Conservation (phyloP, 345 rosid genomes). For the Melaleuca quinquenervia region DNA sequence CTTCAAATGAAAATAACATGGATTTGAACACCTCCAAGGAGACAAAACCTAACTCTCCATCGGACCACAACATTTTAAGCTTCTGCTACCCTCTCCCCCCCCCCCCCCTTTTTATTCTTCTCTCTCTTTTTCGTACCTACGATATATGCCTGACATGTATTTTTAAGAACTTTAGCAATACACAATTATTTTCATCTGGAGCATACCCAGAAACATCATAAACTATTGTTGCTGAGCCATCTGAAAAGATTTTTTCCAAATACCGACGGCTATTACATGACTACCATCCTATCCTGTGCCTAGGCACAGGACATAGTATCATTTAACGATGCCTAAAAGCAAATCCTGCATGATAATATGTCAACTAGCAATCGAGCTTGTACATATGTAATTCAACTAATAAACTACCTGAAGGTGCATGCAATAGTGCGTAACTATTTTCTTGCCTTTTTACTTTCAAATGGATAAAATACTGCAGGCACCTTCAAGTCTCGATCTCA, state of each 20-base stretch:
- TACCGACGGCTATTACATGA: background rate
- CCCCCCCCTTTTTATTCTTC: background rate
- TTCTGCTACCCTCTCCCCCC: background rate
- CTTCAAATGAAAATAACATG: background rate
- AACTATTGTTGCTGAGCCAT: background rate
- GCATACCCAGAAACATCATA: background rate
- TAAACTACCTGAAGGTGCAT: background rate
- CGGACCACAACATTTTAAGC: background rate
- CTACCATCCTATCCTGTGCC: background rate
- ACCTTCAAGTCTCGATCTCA: background rate
- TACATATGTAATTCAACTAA: background rate
- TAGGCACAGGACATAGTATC: background rate
- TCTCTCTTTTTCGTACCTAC: background rate
- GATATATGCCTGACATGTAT: background rate
- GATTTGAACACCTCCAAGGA: background rate
- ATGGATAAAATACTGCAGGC: background rate
- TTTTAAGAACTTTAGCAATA: background rate
- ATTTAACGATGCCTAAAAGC: background rate
- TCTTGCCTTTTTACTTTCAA: background rate
- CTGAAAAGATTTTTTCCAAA: background rate
- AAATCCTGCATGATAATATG: background rate
- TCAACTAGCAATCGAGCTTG: background rate
- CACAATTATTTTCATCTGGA: background rate
- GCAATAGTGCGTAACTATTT: background rate
- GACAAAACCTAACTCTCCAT: background rate